A percentile compares a stretch with the other conserved stretches of the same genome.
These are phyloP conservation scores for Diaporthe ilicicola DNA, from an alignment of 2,329 filamentous ascomycete species.

Conservation along the genomic window DNA sequence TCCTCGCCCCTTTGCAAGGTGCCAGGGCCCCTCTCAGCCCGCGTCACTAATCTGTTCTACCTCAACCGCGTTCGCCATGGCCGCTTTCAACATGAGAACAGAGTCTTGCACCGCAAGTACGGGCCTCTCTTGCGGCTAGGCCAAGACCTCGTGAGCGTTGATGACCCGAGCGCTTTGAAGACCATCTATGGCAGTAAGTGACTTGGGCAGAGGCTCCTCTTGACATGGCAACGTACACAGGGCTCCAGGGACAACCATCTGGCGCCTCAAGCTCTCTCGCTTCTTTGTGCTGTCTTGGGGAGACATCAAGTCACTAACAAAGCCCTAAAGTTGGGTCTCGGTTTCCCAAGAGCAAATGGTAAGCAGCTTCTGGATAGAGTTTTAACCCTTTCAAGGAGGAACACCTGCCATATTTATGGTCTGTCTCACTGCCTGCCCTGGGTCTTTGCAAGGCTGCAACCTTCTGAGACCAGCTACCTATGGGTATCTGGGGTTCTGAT, in stretches of 20 bases:
- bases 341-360: conserved; percentile 48
- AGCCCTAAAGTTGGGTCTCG: conserved; percentile 41
- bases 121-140: conserved; percentile 51
- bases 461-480: no score
- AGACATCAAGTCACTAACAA: neutral
- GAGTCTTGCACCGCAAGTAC: conserved; percentile 49
- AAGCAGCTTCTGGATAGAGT: no score
- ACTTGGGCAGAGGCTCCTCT: neutral
- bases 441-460: no score
- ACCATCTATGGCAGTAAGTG: conserved; percentile 48
- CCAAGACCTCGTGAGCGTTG: conserved; percentile 51
- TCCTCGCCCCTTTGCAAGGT: conserved; percentile 47
- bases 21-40: conserved; percentile 54
- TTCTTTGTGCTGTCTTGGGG: neutral
- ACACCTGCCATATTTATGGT: no score
- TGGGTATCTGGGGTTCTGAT: no score
- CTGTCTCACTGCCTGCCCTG: no score
- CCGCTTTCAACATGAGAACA: conserved; percentile 50
- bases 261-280: no score
- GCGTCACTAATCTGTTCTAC: conserved; percentile 55
- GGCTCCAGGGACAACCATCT: neutral
- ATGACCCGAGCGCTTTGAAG: conserved; percentile 46
- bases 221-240: neutral
- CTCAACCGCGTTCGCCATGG: conserved; percentile 46
- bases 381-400: no score